Percentiles rank a stretch among this genome's conserved stretches.
Conservation (phyloP, 2,329 filamentous ascomycete species). For the Lecanosticta acicola region DNA sequence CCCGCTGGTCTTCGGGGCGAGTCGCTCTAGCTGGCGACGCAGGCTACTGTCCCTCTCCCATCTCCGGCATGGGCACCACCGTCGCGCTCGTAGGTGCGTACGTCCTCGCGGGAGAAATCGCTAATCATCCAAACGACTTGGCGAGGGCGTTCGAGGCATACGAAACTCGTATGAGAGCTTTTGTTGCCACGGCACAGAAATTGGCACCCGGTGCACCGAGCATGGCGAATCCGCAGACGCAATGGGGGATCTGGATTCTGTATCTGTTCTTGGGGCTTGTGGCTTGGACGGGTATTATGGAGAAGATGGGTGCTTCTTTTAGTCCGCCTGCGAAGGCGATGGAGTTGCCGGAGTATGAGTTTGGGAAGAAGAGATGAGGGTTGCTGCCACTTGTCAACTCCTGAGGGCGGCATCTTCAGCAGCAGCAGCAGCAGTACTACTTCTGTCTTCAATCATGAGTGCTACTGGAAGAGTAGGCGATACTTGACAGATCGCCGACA, state of each 20-base stretch:
- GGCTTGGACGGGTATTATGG: conserved; percentile 9
- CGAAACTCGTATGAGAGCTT: conserved; percentile 24
- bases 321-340: conserved; percentile 12
- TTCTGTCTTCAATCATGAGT: no score
- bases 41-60: conserved; percentile 26
- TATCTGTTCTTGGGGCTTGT: conserved; percentile 11
- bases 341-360: conserved; percentile 9
- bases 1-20: conserved; percentile 23
- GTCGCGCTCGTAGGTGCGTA: conserved; percentile 29
- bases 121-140: conserved; percentile 12
- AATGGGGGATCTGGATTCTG: conserved; percentile 19
- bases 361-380: neutral
- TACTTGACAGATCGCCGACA: no score
- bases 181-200: conserved; percentile 26
- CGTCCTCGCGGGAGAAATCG: conserved; percentile 28
- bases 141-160: conserved; percentile 24
- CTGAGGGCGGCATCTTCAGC: no score
- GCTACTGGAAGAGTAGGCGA: no score
- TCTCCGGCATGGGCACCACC: conserved; percentile 31
- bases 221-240: conserved; percentile 26
- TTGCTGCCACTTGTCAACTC: no score
- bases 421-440: no score
- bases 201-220: conserved; percentile 27
- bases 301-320: conserved; percentile 9
- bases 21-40: conserved; percentile 29